Evolutionary conservation across 2,329 filamentous ascomycete genomes (phyloP).

Genomic region (Claviceps maximensis): DNA sequence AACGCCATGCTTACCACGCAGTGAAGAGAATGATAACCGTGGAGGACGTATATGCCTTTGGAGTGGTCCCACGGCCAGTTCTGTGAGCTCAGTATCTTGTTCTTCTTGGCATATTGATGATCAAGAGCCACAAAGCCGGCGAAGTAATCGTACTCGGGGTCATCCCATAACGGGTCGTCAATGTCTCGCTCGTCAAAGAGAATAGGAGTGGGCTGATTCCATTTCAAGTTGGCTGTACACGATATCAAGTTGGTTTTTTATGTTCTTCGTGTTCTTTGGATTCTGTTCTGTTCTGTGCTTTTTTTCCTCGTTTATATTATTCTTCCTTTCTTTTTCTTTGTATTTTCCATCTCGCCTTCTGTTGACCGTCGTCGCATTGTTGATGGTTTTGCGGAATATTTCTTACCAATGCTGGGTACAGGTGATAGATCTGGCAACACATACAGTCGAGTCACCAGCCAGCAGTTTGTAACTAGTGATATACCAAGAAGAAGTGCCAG

Average conservation of each 20-base stretch:
- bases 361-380: not conserved
- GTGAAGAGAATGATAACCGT: slow-evolving; percentile 18
- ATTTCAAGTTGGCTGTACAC: not conserved
- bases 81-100: slow-evolving; percentile 12
- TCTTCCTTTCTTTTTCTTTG: not conserved
- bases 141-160: slow-evolving; percentile 1
- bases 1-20: slow-evolving; percentile 10
- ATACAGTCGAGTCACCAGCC: not conserved
- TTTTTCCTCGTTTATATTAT: not conserved
- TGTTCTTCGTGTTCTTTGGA: too few relatives aligned
- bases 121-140: slow-evolving; percentile 1
- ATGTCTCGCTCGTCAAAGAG: slow-evolving; percentile 5
- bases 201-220: not conserved
- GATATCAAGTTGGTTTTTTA: not conserved
- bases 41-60: slow-evolving; percentile 17
- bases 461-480: not conserved
- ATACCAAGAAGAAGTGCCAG: not conserved
- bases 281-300: not conserved
- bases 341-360: not conserved
- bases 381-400: not conserved
- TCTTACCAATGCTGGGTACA: not conserved
- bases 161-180: slow-evolving; percentile 4
- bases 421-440: not conserved
- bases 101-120: slow-evolving; percentile 9
- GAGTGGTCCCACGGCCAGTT: slow-evolving; percentile 18